Evolutionary conservation across 352 stramenopile species (phyloP), one percentile per base, ranked within the genome.

Genomic region (Phytophthora pseudosyringae): DNA sequence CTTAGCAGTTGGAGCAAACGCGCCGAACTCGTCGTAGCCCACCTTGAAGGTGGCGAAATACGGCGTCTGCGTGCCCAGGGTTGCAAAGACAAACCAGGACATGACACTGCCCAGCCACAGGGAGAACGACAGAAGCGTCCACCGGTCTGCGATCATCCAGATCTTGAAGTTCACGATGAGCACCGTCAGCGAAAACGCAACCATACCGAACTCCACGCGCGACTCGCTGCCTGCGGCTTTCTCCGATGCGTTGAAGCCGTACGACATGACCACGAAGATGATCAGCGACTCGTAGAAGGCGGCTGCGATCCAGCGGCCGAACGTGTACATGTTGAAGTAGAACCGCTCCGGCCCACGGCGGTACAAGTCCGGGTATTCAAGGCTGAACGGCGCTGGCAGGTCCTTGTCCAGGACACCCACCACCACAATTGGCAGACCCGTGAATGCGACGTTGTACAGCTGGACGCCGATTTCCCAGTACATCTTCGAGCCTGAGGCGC

Each of bases 391-490:
- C 2, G 81, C 83, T 1, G 88, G 85, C 26, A 97, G 40, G 48
- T 97, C 89, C 49, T 94, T 89, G 56, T 97, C 88, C 62, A 95
- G 67, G 3, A 94, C 87, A 15, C 83, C 88, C 3, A 95, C 74
- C 5, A 94, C 77, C 26, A 95, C 64, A 54, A 99, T 98, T 9
- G 97, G 96, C 13, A 98, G 56, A 25, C 84, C 88, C 5, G 90
- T 98, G 62, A 95, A 97, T 12, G 97, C 86, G 62, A 99, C 90
- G 71, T 98, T 99, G 69, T 98, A 98, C 16, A 98, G 67, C 64
- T 95, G 90, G 3, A 96, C 81, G 52, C 75, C 84, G 25, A 91
- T 76, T 69, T 95, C 87, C 75, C 82, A 96, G 65, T 94, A 95
- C 60, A 91, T 76, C 52, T 91, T 94, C 18, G 81, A 90, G 1